Evolutionary conservation across 306 rosid species (phyloP), one percentile per base, ranked within the genome.

Genomic region (Inga oerstediana): DNA sequence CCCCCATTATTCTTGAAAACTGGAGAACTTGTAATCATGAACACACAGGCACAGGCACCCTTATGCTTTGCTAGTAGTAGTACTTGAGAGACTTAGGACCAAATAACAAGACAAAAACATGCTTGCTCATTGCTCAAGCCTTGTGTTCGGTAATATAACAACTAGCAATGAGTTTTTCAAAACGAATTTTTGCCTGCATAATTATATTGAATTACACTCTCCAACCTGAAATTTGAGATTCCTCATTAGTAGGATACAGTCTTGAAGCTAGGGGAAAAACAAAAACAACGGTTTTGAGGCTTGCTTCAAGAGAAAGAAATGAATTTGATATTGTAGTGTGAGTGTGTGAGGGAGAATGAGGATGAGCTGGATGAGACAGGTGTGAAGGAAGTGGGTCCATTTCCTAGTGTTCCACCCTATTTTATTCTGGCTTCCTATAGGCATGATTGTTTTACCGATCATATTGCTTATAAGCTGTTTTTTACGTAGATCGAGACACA

Each of bases 1-100:
- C 43, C 34, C 34, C 39, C 49, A 74, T 80, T 84, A 79, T 84
- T 81, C 84, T 81, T 81, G 79, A 79, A 78, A 81, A 87, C 61
- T 52, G 58, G 62, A 81, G 72, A 82, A 79, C 80, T 68, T 84
- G 86, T 79, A 79, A 88, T 88, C 49, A 88, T 88, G 88, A 79
- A 74, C 74, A 79, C 82, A 81, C 34, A 58, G 64, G 70, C 74
- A 87, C 66, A 58, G 65, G 74, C 74, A 87, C 80, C 52, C 77
- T 71, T 4, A 58, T 72, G 74, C 80, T 85, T 43, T 52, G 59
- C 59, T 52, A 52, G 59, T 52, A 52, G 59, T 2, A 52, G n/a
- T 14, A 52, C 59, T 52, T 52, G 59, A 17, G 59, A 52, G 8
- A 52, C 59, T 5, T 17, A 52, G 59, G 59, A 17, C 59, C 59